Evolutionary conservation across 75 land plant species (phyloP).

Genomic region (Ceratopteris richardii): DNA sequence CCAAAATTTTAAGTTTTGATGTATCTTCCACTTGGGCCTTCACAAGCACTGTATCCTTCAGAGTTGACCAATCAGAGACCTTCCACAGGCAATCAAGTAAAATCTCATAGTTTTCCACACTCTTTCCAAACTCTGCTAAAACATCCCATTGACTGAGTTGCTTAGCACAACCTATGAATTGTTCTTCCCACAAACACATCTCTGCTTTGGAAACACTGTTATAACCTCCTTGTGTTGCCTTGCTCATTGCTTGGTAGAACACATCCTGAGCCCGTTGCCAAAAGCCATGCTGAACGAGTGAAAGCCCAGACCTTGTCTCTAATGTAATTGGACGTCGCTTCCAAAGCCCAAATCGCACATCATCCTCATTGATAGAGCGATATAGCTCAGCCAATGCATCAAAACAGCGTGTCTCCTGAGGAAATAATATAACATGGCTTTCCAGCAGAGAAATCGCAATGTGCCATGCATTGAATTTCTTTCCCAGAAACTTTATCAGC

Average conservation of each 20-base stretch:
- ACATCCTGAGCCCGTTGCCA: slow-evolving; percentile 97
- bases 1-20: slow-evolving; percentile 73
- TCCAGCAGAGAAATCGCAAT: slow-evolving; percentile 84
- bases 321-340: slow-evolving; percentile 80
- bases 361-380: slow-evolving; percentile 92
- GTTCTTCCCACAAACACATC: slow-evolving; percentile 99
- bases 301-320: slow-evolving; percentile 94
- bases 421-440: slow-evolving; percentile 94
- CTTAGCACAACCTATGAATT: slow-evolving; percentile 87
- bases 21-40: slow-evolving; percentile 98
- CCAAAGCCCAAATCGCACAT: slow-evolving; percentile 96
- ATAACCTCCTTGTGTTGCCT: slow-evolving; percentile 95
- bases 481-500: slow-evolving; percentile 95
- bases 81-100: slow-evolving; percentile 86
- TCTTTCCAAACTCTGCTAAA: slow-evolving; percentile 82
- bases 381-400: slow-evolving; percentile 98
- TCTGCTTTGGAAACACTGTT: slow-evolving; percentile 93
- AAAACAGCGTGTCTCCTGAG: slow-evolving; percentile 81
- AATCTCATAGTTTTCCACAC: slow-evolving; percentile 86
- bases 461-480: slow-evolving; percentile 99
- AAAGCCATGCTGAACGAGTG: slow-evolving; percentile 95
- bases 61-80: slow-evolving; percentile 72
- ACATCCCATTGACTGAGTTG: slow-evolving; percentile 97
- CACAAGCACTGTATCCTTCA: slow-evolving; percentile 85
- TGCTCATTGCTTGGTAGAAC: slow-evolving; percentile 93